Evolutionary conservation across 2,329 filamentous ascomycete genomes (phyloP).

Genomic region (Xylaria sp.): DNA sequence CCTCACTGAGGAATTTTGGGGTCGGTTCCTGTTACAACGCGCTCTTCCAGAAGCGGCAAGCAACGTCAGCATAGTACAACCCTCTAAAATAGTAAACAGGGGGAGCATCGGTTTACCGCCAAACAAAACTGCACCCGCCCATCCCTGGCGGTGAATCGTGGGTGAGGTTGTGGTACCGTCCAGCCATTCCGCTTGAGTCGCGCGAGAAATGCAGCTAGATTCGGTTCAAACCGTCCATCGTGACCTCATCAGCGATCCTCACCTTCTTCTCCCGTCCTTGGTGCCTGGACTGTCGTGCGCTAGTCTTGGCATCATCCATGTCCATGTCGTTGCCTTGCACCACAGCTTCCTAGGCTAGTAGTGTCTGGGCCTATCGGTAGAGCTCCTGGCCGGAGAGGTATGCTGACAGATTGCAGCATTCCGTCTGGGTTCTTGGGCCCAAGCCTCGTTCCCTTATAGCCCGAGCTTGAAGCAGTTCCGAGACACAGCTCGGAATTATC

Average conservation of each 20-base stretch:
- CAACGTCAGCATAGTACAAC: constrained; percentile 9
- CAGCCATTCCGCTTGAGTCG: constrained; percentile 11
- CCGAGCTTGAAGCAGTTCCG: background rate
- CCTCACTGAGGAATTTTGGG: background rate
- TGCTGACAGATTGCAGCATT: background rate
- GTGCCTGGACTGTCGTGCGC: constrained; percentile 13
- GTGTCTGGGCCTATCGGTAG: background rate
- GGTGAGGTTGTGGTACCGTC: background rate
- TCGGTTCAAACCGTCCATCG: constrained; percentile 21
- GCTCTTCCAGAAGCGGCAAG: constrained; percentile 22
- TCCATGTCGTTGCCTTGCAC: background rate
- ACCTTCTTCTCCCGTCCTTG: constrained; percentile 36
- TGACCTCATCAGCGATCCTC: constrained; percentile 24
- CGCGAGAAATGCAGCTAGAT: constrained; percentile 7
- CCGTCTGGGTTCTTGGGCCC: background rate
- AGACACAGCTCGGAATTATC: background rate
- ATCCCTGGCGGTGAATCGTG: constrained; percentile 22
- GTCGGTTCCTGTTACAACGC: background rate
- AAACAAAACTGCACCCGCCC: constrained; percentile 7
- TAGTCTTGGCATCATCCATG: background rate
- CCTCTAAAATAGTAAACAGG: background rate
- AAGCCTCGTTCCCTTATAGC: background rate
- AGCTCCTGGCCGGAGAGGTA: background rate
- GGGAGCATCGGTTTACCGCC: constrained; percentile 14
- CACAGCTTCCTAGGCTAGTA: constrained; percentile 7